Conservation (phyloP, 495 filamentous ascomycete genomes). For the Tricharina praecox region DNA sequence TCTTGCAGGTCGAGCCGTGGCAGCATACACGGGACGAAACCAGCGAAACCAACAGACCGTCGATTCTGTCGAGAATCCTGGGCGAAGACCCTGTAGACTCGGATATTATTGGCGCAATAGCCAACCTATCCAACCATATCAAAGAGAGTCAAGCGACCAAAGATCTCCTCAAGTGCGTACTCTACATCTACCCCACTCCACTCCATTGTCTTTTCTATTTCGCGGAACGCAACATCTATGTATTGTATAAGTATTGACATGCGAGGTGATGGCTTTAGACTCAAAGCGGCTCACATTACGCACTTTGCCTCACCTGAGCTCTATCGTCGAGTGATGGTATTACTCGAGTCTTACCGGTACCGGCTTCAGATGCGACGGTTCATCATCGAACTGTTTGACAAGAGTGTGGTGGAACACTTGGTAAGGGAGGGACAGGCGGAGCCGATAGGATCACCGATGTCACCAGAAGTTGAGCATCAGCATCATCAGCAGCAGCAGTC, state of each 20-base stretch:
- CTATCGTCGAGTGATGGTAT: conserved; percentile 64
- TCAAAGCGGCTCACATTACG: conserved; percentile 48
- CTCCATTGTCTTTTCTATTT: no score
- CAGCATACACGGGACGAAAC: conserved; percentile 25
- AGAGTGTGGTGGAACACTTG: conserved; percentile 63
- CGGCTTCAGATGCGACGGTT: conserved; percentile 68
- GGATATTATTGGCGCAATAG: conserved; percentile 25
- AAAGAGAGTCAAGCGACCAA: conserved; percentile 25
- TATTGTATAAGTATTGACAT: no score
- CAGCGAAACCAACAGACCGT: conserved; percentile 17
- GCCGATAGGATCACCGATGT: conserved; percentile 9
- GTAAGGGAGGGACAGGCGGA: conserved; percentile 32
- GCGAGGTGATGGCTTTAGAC: conserved; percentile 27
- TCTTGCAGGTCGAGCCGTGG: conserved; percentile 22
- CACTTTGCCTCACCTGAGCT: conserved; percentile 58
- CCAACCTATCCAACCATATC: conserved; percentile 26
- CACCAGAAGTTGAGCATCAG: no score
- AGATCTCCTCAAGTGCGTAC: conserved; percentile 23
- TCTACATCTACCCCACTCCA: not conserved
- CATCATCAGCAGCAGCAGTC: no score
- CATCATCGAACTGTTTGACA: conserved; percentile 86
- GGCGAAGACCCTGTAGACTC: conserved; percentile 24
- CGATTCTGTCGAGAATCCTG: conserved; percentile 20
- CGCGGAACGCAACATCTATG: no score
- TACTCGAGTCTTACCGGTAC: conserved; percentile 85